phyloP scores from a whole-genome alignment of 2,329 filamentous ascomycete genomes.

The Colletotrichum sidae region DNA sequence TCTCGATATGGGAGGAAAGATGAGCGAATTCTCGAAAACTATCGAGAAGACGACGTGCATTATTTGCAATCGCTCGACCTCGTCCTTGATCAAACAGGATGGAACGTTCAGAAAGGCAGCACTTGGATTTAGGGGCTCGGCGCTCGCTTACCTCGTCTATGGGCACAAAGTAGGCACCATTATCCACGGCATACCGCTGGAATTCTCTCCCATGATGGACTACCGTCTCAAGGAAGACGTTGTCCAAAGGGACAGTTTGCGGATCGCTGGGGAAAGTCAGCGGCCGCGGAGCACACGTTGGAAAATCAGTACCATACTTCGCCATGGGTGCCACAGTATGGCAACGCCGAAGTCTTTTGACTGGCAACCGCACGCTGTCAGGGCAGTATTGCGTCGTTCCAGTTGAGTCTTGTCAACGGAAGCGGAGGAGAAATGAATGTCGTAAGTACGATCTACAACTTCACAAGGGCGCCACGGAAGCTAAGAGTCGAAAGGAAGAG shows the following conservation, averaged over 20 bases:
- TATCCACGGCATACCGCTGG: conserved; percentile 74
- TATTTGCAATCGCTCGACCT: conserved; percentile 72
- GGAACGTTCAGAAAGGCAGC: conserved; percentile 1
- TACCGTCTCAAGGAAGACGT: conserved; percentile 68
- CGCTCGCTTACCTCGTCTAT: conserved; percentile 72
- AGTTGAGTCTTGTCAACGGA: neutral
- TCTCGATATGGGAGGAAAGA: conserved; percentile 74
- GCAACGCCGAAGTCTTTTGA: neutral
- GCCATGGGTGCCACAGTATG: conserved; percentile 28
- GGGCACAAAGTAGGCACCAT: conserved; percentile 74
- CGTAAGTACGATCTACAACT: neutral
- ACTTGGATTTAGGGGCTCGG: conserved; percentile 2
- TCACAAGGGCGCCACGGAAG: too few species aligned
- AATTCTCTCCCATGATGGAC: conserved; percentile 72
- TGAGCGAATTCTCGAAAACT: conserved; percentile 74
- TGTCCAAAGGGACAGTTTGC: conserved; percentile 66
- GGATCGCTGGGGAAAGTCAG: conserved; percentile 54
- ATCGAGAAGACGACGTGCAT: conserved; percentile 72
- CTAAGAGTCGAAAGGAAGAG: too few species aligned
- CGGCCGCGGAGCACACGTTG: conserved; percentile 10
- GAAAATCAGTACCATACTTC: conserved; percentile 29
- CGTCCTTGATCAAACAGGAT: conserved; percentile 62
- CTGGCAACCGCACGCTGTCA: neutral
- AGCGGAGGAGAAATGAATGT: conserved; percentile 4
- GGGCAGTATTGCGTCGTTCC: neutral